A percentile compares a stretch with the other conserved stretches of the same genome.
Evolutionary conservation across 1,284 basidiomycete genomes (phyloP).

Genomic region (Moniliella sp.): DNA sequence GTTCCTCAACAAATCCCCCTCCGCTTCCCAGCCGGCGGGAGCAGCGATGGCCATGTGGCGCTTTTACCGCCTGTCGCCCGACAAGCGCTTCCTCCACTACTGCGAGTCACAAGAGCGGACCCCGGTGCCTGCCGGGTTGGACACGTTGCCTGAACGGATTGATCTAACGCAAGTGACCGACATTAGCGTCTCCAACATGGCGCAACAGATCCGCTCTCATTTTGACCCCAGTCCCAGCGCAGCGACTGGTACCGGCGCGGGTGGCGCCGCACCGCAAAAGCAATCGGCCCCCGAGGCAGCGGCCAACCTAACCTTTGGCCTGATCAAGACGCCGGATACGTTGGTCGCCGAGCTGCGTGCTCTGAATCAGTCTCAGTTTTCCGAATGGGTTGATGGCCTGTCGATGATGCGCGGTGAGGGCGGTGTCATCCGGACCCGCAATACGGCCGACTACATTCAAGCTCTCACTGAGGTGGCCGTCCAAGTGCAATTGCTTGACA

Average conservation of each 20-base stretch:
- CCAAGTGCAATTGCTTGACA: slow-evolving; percentile 64
- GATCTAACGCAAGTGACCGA: slow-evolving; percentile 31
- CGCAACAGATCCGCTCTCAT: neutral
- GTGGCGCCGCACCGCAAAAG: neutral
- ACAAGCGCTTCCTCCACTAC: slow-evolving; percentile 57
- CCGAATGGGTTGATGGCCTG: slow-evolving; percentile 87
- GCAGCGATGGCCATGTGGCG: slow-evolving; percentile 14
- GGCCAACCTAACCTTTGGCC: slow-evolving; percentile 9
- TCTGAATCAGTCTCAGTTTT: slow-evolving; percentile 59
- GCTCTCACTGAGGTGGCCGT: slow-evolving; percentile 69
- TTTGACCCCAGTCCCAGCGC: neutral
- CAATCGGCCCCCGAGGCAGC: neutral
- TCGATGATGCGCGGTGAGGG: slow-evolving; percentile 43
- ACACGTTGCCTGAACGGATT: slow-evolving; percentile 56
- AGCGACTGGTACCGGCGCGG: neutral
- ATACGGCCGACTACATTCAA: slow-evolving; percentile 23
- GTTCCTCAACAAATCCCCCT: slow-evolving; percentile 46
- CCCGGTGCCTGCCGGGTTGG: slow-evolving; percentile 53
- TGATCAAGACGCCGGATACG: slow-evolving; percentile 12
- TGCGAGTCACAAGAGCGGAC: slow-evolving; percentile 57
- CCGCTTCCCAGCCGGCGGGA: neutral
- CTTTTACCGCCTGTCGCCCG: slow-evolving; percentile 36
- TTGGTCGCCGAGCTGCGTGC: slow-evolving; percentile 66
- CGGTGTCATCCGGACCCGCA: slow-evolving; percentile 17
- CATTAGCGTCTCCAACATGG: slow-evolving; percentile 3